A percentile compares a stretch with the other conserved stretches of the same genome.
phyloP scores from a whole-genome alignment of 805 yeast species.

The Barnettozyma populi region DNA sequence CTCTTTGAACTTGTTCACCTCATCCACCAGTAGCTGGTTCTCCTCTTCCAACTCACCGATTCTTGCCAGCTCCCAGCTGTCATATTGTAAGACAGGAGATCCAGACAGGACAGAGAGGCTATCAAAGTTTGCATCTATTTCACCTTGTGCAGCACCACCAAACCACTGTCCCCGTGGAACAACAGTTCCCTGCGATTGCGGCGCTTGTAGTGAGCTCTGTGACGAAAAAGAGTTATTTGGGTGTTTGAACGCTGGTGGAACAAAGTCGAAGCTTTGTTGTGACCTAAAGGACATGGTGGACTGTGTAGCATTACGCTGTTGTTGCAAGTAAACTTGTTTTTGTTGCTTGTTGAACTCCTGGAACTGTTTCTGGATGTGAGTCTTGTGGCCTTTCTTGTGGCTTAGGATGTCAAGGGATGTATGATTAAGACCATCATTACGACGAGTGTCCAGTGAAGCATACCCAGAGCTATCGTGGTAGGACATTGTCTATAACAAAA shows the following conservation, averaged over 20 bases:
- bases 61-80: slow-evolving; percentile 10
- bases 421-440: slow-evolving; percentile 20
- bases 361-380: slow-evolving; percentile 23
- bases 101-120: slow-evolving; percentile 3
- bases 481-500: background rate
- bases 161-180: slow-evolving; percentile 10
- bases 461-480: background rate
- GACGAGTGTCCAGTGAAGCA: slow-evolving; percentile 15
- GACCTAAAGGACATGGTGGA: slow-evolving; percentile 8
- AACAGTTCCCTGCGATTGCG: background rate
- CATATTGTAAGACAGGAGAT: slow-evolving; percentile 14
- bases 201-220: background rate
- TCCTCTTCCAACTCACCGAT: slow-evolving; percentile 10
- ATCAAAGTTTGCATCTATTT: background rate
- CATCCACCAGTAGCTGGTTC: slow-evolving; percentile 4
- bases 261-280: slow-evolving; percentile 4
- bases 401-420: slow-evolving; percentile 22
- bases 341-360: slow-evolving; percentile 21
- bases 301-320: slow-evolving; percentile 1
- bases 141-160: slow-evolving; percentile 1
- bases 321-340: slow-evolving; percentile 1
- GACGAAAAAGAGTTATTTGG: background rate
- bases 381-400: slow-evolving; percentile 20
- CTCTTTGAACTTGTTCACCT: slow-evolving; percentile 7
- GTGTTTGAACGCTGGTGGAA: slow-evolving; percentile 3